These are phyloP conservation scores for Teratosphaeria nubilosa DNA, from an alignment of 2,329 filamentous ascomycete species.

Conservation along the genomic window DNA sequence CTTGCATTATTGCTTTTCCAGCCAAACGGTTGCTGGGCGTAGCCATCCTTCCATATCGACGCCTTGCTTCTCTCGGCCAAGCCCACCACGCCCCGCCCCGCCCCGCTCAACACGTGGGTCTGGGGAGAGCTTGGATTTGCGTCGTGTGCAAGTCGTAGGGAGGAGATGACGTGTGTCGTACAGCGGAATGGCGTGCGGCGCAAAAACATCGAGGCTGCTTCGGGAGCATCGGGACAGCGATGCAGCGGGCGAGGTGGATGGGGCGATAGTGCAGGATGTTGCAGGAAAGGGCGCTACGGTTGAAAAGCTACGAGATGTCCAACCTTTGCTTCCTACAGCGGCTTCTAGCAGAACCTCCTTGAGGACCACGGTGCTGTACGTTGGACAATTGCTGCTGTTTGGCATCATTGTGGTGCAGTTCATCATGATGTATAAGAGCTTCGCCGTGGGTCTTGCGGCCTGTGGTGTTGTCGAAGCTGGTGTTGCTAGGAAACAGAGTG, in stretches of 20 bases:
- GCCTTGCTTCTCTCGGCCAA: neutral
- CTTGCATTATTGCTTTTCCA: neutral
- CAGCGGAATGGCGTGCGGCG: neutral
- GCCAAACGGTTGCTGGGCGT: neutral
- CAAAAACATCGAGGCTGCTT: neutral
- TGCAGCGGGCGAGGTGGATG: neutral
- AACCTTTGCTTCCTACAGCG: neutral
- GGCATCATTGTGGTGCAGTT: constrained; percentile 15
- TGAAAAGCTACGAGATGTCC: neutral
- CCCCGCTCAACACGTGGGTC: neutral
- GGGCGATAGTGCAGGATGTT: neutral
- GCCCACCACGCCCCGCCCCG: neutral
- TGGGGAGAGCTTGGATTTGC: neutral
- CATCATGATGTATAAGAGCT: constrained; percentile 24
- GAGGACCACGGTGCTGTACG: constrained; percentile 2
- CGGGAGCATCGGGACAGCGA: neutral
- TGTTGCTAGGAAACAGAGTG: constrained; percentile 10
- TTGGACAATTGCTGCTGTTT: constrained; percentile 19
- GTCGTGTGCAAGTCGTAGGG: neutral
- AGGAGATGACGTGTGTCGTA: neutral
- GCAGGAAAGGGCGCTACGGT: neutral
- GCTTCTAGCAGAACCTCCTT: neutral
- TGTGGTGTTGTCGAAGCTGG: constrained; percentile 15
- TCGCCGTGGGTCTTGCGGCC: constrained; percentile 17
- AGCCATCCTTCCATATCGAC: neutral